phyloP scores from a whole-genome alignment of 1,284 basidiomycete genomes.

The Cronartium quercuum region DNA sequence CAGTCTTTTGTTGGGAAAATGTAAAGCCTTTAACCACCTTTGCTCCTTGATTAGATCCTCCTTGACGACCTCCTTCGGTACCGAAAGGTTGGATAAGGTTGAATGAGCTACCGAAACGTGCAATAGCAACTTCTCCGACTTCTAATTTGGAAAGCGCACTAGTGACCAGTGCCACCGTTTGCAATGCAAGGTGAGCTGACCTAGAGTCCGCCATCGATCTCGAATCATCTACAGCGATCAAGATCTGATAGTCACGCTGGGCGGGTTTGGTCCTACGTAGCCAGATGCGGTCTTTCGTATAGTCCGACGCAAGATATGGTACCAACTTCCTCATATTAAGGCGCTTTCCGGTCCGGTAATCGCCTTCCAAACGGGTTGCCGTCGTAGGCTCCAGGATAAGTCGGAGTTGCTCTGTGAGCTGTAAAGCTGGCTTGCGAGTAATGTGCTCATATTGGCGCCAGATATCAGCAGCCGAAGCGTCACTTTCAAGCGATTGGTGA shows the following conservation, averaged over 20 bases:
- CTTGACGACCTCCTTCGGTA: conserved; percentile 55
- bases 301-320: conserved; percentile 96
- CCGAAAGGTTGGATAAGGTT: conserved; percentile 79
- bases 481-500: neutral
- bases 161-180: conserved; percentile 85
- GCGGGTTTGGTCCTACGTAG: conserved; percentile 86
- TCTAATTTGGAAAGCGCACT: conserved; percentile 87
- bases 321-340: conserved; percentile 99
- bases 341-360: conserved; percentile 95
- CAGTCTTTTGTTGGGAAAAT: conserved; percentile 85
- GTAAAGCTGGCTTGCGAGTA: conserved; percentile 26
- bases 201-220: conserved; percentile 92
- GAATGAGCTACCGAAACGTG: conserved; percentile 79
- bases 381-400: conserved; percentile 92
- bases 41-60: conserved; percentile 70
- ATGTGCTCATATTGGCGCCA: conserved; percentile 37
- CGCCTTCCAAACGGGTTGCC: conserved; percentile 88
- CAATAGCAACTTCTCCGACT: conserved; percentile 86
- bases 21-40: conserved; percentile 75
- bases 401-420: conserved; percentile 90
- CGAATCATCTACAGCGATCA: conserved; percentile 92
- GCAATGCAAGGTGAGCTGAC: conserved; percentile 86
- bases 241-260: conserved; percentile 90
- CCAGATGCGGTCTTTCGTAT: conserved; percentile 99
- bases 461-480: conserved; percentile 47